Percentiles rank a stretch among this genome's conserved stretches.
Evolutionary conservation across 208 protist genomes (phyloP).

Genomic region (Leishmania tropica): DNA sequence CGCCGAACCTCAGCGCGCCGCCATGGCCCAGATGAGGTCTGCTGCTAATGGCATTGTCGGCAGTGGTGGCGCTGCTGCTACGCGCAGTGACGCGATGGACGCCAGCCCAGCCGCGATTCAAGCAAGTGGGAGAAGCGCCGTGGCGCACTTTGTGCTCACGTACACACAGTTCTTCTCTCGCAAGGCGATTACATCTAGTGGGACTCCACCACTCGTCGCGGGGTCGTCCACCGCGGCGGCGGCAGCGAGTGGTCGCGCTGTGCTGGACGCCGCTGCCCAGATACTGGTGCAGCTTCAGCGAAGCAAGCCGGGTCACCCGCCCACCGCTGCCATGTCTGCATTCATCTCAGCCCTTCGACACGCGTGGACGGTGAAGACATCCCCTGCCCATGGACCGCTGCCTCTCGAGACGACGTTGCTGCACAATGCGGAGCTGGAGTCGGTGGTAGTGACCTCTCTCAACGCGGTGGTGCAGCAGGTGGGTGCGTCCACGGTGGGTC

Average conservation of each 20-base stretch:
- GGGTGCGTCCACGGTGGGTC: constrained; percentile 33
- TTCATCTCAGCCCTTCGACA: constrained; percentile 20
- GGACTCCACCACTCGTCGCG: not conserved
- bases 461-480: constrained; percentile 67
- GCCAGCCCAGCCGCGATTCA: not conserved
- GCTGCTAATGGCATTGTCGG: not conserved
- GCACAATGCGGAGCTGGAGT: constrained; percentile 5
- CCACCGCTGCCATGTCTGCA: constrained; percentile 27
- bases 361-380: constrained; percentile 4
- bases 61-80: not conserved
- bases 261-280: constrained; percentile 23
- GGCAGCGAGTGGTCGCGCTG: not conserved
- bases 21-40: not conserved
- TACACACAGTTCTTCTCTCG: constrained; percentile 1
- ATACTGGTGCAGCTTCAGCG: constrained; percentile 30
- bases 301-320: constrained; percentile 4
- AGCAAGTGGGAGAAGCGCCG: not conserved
- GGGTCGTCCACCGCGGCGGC: not conserved
- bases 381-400: not conserved
- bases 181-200: not conserved
- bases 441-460: constrained; percentile 32
- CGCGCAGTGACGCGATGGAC: not conserved
- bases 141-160: constrained; percentile 4
- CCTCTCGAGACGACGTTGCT: not conserved
- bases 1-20: not conserved